These are phyloP conservation scores for Lactarius akahatsu DNA, from an alignment of 768 basidiomycete genomes.

Conservation along the genomic window DNA sequence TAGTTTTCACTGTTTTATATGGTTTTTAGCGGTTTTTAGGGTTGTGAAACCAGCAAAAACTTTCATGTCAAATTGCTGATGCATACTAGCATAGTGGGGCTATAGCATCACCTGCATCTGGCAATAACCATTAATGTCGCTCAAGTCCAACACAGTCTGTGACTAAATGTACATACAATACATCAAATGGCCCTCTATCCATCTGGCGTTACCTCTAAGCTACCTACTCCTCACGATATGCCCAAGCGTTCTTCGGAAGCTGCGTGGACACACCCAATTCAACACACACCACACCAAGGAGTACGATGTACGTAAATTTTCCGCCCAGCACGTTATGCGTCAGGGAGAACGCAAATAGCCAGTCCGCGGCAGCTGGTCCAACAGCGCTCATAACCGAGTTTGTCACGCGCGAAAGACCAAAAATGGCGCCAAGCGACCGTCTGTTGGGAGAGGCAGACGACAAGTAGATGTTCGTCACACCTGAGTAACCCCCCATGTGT, in stretches of 20 bases:
- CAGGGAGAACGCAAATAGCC: slow-evolving; percentile 65
- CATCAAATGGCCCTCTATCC: not conserved
- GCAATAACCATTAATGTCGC: no score
- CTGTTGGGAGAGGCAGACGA: slow-evolving; percentile 61
- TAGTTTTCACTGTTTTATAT: no score
- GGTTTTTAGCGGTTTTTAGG: no score
- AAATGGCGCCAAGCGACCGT: slow-evolving; percentile 63
- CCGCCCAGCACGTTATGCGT: slow-evolving; percentile 29
- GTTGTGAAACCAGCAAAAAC: no score
- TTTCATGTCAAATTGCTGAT: no score
- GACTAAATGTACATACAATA: not conserved
- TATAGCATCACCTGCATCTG: no score
- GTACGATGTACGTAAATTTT: not conserved
- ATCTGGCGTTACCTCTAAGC: not conserved
- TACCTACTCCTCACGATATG: not conserved
- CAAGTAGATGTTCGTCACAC: slow-evolving; percentile 68
- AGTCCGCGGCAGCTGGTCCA: slow-evolving; percentile 59
- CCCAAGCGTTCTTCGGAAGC: slow-evolving; percentile 2
- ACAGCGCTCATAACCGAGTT: slow-evolving; percentile 41
- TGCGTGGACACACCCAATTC: not conserved
- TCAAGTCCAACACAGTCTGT: not conserved
- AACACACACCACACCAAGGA: not conserved
- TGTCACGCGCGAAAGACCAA: slow-evolving; percentile 46
- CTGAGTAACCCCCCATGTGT: slow-evolving; percentile 39
- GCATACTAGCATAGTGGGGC: no score